A percentile compares a stretch with the other conserved stretches of the same genome.
Conservation (phyloP, 495 filamentous ascomycete genomes). For the Diplogelasinospora grovesii region DNA sequence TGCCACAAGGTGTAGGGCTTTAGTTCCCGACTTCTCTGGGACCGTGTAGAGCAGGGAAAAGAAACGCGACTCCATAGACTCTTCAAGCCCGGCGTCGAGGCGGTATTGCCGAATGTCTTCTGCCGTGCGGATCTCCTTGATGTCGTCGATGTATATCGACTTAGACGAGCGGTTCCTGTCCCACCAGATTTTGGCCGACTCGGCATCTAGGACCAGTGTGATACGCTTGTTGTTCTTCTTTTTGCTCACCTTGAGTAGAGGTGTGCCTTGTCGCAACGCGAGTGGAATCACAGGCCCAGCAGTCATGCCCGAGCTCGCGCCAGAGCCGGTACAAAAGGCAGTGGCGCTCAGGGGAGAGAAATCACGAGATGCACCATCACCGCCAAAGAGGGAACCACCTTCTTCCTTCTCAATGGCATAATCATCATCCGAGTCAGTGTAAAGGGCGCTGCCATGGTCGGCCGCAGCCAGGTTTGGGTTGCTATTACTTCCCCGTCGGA, state of each 20-base stretch:
- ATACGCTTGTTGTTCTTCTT: conserved; percentile 67
- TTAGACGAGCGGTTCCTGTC: conserved; percentile 71
- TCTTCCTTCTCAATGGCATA: conserved; percentile 33
- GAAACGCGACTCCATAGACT: conserved; percentile 60
- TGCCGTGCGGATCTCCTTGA: conserved; percentile 79
- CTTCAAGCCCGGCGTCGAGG: conserved; percentile 66
- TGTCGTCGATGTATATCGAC: conserved; percentile 87
- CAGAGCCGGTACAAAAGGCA: conserved; percentile 31
- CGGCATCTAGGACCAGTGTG: conserved; percentile 69
- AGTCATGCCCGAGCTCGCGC: conserved; percentile 10
- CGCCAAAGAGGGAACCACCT: conserved; percentile 11
- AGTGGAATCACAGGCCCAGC: conserved; percentile 65
- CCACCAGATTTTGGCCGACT: conserved; percentile 82
- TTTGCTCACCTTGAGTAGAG: conserved; percentile 73
- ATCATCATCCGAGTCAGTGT: conserved; percentile 63
- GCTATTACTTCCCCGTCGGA: conserved; percentile 77
- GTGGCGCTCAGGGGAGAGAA: conserved; percentile 31
- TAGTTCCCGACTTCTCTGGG: conserved; percentile 64
- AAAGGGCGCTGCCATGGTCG: conserved; percentile 48
- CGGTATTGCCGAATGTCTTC: conserved; percentile 84
- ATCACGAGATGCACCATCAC: conserved; percentile 25
- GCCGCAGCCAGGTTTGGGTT: conserved; percentile 42
- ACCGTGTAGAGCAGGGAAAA: conserved; percentile 83
- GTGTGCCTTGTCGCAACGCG: conserved; percentile 66
- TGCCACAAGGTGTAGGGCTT: conserved; percentile 74